phyloP scores from a whole-genome alignment of 1,284 basidiomycete genomes.

The Cutaneotrichosporon sp. region DNA sequence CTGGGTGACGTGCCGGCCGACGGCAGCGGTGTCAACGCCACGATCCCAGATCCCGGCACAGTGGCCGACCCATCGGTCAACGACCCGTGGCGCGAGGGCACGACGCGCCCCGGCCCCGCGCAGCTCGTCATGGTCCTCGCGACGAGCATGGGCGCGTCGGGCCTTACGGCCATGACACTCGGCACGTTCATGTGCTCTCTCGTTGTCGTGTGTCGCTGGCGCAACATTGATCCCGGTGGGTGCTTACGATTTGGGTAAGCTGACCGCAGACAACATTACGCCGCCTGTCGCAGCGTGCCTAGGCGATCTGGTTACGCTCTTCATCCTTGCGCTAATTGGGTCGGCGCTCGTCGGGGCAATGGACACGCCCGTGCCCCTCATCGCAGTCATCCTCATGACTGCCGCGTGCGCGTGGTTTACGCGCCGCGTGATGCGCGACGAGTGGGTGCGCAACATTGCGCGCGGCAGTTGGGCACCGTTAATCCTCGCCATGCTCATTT shows the following conservation, averaged over 20 bases:
- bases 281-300: slow-evolving; percentile 88
- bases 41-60: slow-evolving; percentile 7
- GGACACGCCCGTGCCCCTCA: slow-evolving; percentile 60
- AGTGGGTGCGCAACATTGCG: slow-evolving; percentile 55
- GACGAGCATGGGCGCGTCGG: slow-evolving; percentile 82
- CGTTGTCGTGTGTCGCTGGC: slow-evolving; percentile 70
- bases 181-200: slow-evolving; percentile 90
- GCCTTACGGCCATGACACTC: slow-evolving; percentile 69
- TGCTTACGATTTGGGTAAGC: slow-evolving; percentile 3
- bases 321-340: slow-evolving; percentile 62
- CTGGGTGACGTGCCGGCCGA: slow-evolving; percentile 31
- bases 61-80: slow-evolving; percentile 13
- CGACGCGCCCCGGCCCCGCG: slow-evolving; percentile 44
- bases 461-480: slow-evolving; percentile 84
- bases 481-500: slow-evolving; percentile 80
- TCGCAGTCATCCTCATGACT: slow-evolving; percentile 56
- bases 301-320: slow-evolving; percentile 85
- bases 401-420: slow-evolving; percentile 52
- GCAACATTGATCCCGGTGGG: slow-evolving; percentile 75
- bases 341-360: slow-evolving; percentile 61
- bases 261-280: slow-evolving; percentile 76
- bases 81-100: slow-evolving; percentile 42
- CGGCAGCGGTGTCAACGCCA: neutral
- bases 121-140: slow-evolving; percentile 76
- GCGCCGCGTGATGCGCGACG: slow-evolving; percentile 53